Base-by-base conservation (phyloP, 805 yeast genomes). In the Wickerhamiella parazyma region DNA sequence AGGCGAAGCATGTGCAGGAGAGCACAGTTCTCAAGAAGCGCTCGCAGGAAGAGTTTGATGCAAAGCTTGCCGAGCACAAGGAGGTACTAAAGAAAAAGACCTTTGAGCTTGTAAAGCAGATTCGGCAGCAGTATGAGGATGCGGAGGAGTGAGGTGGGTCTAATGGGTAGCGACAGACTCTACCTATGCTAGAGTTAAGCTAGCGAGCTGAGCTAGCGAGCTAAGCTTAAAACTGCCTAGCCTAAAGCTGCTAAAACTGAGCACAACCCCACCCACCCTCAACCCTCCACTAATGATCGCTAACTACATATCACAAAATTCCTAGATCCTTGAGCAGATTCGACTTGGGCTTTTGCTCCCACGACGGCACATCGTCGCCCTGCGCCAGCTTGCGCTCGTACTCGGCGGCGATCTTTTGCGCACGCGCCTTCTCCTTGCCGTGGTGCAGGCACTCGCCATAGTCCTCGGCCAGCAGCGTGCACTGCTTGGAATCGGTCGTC, bases 391-490 rank as follows among this genome's bases (percentile, higher is more conserved):
- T 47, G 19, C 55, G 53, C 33, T 46, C 48, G 24, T 49, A 36
- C 46, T 57, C 62, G n/a, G 54, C 48, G 19, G 56, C 51, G 35
- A 59, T 57, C 38, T 48, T 45, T 24, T 46, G 38, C 24, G 60
- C 58, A 20, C 63, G 59, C 37, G 49, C 50, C 48, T 52, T 55
- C 51, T 56, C 75, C 55, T 69, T 69, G 14, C 54, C 58, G 55
- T 70, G 74, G 53, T 66, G 71, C 37, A 71, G 61, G 51, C 75
- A 71, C 57, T 71, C 75, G 39, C 59, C 55, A 59, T 70, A 71
- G 53, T 70, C 75, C 42, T 65, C 71, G 16, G 67, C 64, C 38
- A 58, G 52, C n/a, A 64, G 63, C 28, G 55, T 55, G 57, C 75
- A 70, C 46, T 64, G 45, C 21, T 64, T 59, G 43, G 60, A 60